Evolutionary conservation across 2,329 filamentous ascomycete species (phyloP).

Genomic region (Thelonectria rubi): DNA sequence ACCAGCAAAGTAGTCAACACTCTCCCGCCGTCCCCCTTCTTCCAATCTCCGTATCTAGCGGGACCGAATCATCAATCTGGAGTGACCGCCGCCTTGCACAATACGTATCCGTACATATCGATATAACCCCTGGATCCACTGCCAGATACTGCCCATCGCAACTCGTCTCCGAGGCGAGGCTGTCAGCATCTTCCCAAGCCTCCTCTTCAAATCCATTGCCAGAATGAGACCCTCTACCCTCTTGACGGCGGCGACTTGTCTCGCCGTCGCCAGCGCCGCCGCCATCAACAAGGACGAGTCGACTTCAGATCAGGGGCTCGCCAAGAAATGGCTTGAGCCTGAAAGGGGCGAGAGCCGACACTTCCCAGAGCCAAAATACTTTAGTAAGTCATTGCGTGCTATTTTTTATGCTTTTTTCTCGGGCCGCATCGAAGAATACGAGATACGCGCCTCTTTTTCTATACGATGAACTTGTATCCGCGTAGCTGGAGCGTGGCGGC

Average conservation of each 20-base stretch:
- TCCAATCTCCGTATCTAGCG: not conserved
- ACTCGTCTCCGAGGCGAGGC: not conserved
- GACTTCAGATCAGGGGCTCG: not conserved
- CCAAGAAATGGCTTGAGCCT: conserved; percentile 20
- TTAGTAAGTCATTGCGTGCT: conserved; percentile 23
- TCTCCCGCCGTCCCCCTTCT: not conserved
- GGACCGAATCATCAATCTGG: not conserved
- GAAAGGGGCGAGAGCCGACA: conserved; percentile 18
- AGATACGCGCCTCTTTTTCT: not conserved
- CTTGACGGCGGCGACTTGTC: conserved; percentile 9
- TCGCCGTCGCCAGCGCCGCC: conserved; percentile 19
- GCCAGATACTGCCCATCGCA: not conserved
- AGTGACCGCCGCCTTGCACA: too few species aligned
- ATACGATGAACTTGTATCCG: not conserved
- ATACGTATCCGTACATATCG: too few species aligned
- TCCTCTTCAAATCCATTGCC: not conserved
- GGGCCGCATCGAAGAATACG: not conserved
- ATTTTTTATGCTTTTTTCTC: not conserved
- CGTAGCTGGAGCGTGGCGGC: conserved; percentile 7
- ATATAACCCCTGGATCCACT: not conserved
- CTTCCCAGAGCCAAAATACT: conserved; percentile 32
- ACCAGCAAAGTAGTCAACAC: too few species aligned
- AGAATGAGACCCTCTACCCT: conserved; percentile 14
- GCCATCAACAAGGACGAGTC: conserved; percentile 12
- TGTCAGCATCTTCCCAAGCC: not conserved